Evolutionary conservation across 495 filamentous ascomycete species (phyloP).

Genomic region (Lineolata rhizophorae): DNA sequence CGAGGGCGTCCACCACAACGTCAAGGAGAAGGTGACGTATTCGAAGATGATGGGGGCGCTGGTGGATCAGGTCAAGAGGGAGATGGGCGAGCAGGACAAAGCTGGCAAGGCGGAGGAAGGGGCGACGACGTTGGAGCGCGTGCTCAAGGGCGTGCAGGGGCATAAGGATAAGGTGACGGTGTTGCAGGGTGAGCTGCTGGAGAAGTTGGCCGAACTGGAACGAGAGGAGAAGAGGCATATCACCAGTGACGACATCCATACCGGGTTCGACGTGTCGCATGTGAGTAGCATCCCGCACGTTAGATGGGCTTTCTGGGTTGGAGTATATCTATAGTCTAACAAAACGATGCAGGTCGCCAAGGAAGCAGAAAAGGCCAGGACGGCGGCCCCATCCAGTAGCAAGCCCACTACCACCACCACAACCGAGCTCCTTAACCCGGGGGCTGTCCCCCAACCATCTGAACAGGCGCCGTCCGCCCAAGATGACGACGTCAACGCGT

Average conservation of each 20-base stretch:
- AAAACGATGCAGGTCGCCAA: slow-evolving; percentile 2
- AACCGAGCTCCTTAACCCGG: slow-evolving; percentile 70
- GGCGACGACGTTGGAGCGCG: slow-evolving; percentile 22
- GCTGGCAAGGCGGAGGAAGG: slow-evolving; percentile 24
- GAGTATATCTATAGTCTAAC: no score
- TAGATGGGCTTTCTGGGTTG: not conserved
- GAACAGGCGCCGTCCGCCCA: slow-evolving; percentile 31
- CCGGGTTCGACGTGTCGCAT: slow-evolving; percentile 67
- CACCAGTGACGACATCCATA: slow-evolving; percentile 77
- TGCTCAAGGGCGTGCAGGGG: slow-evolving; percentile 45
- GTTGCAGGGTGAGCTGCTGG: slow-evolving; percentile 49
- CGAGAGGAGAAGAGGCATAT: slow-evolving; percentile 77
- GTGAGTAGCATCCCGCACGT: slow-evolving; percentile 27
- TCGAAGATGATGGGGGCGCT: slow-evolving; percentile 88
- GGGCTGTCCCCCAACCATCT: slow-evolving; percentile 39
- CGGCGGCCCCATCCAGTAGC: not conserved
- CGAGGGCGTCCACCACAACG: slow-evolving; percentile 53
- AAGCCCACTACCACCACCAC: slow-evolving; percentile 14
- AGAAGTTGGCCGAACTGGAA: slow-evolving; percentile 60
- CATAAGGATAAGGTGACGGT: slow-evolving; percentile 58
- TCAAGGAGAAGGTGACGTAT: slow-evolving; percentile 59
- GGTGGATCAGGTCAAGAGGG: slow-evolving; percentile 84
- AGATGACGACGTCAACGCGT: slow-evolving; percentile 53
- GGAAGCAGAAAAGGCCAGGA: no score
- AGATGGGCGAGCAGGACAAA: slow-evolving; percentile 51